A percentile compares a stretch with the other conserved stretches of the same genome.
These are phyloP conservation scores for Barnettozyma populi DNA, from an alignment of 805 yeast genomes.

Conservation along the genomic window DNA sequence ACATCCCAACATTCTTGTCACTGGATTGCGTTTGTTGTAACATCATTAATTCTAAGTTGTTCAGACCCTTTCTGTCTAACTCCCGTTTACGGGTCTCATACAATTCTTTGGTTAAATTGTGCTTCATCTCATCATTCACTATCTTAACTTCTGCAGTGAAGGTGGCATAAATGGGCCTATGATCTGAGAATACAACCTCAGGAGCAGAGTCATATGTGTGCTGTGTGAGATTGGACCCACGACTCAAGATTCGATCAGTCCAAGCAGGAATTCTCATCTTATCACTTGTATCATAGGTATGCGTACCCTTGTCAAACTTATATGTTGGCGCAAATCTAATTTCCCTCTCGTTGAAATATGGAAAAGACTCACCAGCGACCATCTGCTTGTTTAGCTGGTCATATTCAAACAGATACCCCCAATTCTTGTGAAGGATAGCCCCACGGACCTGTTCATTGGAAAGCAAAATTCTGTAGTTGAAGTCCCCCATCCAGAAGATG, in stretches of 20 bases:
- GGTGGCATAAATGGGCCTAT: constrained; percentile 79
- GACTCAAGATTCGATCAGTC: constrained; percentile 85
- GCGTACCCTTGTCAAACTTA: constrained; percentile 86
- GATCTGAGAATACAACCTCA: constrained; percentile 71
- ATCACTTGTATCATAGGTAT: constrained; percentile 79
- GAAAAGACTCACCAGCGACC: constrained; percentile 70
- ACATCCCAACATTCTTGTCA: constrained; percentile 27
- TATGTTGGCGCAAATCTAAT: constrained; percentile 87
- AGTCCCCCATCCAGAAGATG: constrained; percentile 89
- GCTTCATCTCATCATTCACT: constrained; percentile 52
- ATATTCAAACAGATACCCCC: constrained; percentile 47
- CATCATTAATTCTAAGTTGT: constrained; percentile 11
- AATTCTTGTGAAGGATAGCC: constrained; percentile 43
- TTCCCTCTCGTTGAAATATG: constrained; percentile 75
- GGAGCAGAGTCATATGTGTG: constrained; percentile 53
- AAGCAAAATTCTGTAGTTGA: constrained; percentile 76
- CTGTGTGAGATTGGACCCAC: constrained; percentile 56
- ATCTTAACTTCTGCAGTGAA: constrained; percentile 61
- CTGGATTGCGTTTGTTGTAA: constrained; percentile 20
- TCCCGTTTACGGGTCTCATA: constrained; percentile 40
- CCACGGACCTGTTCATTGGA: constrained; percentile 66
- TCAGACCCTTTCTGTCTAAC: constrained; percentile 4
- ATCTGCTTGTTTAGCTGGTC: constrained; percentile 82
- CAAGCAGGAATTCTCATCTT: constrained; percentile 94
- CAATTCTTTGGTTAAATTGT: constrained; percentile 45